phyloP scores from a whole-genome alignment of 192 early-diverging fungal species.

The Entrophospora sp. region DNA sequence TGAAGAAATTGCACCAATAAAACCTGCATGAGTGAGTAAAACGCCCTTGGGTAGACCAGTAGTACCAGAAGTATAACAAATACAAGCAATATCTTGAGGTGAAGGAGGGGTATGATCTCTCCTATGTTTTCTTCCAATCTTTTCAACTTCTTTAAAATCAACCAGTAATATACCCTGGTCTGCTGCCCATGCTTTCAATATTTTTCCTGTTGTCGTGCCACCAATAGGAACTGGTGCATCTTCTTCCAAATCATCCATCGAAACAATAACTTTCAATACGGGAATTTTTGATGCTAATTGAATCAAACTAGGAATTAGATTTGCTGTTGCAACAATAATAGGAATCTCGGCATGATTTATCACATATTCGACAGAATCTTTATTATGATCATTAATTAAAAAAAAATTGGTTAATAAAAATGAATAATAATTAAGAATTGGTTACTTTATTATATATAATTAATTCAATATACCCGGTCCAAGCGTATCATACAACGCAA shows the following conservation, averaged over 20 bases:
- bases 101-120: slow-evolving; percentile 47
- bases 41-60: slow-evolving; percentile 68
- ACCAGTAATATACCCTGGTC: slow-evolving; percentile 50
- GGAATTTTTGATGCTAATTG: slow-evolving; percentile 39
- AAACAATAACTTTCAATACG: slow-evolving; percentile 61
- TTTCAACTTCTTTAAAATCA: slow-evolving; percentile 53
- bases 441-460: neutral
- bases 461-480: slow-evolving; percentile 36
- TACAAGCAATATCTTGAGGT: slow-evolving; percentile 56
- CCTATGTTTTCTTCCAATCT: slow-evolving; percentile 46
- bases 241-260: slow-evolving; percentile 61
- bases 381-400: neutral
- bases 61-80: slow-evolving; percentile 82
- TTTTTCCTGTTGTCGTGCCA: slow-evolving; percentile 18
- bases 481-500: slow-evolving; percentile 86
- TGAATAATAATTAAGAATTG: neutral
- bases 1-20: neutral
- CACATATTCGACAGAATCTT: slow-evolving; percentile 59
- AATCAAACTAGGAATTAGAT: neutral
- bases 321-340: slow-evolving; percentile 43
- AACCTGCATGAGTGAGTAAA: neutral
- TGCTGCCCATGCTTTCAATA: slow-evolving; percentile 54
- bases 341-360: slow-evolving; percentile 81
- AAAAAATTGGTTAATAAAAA: neutral
- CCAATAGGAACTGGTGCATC: slow-evolving; percentile 18